A percentile compares a stretch with the other conserved stretches of the same genome.
Evolutionary conservation across 257 asterid species (phyloP).

Genomic region (Solanum arcanum): DNA sequence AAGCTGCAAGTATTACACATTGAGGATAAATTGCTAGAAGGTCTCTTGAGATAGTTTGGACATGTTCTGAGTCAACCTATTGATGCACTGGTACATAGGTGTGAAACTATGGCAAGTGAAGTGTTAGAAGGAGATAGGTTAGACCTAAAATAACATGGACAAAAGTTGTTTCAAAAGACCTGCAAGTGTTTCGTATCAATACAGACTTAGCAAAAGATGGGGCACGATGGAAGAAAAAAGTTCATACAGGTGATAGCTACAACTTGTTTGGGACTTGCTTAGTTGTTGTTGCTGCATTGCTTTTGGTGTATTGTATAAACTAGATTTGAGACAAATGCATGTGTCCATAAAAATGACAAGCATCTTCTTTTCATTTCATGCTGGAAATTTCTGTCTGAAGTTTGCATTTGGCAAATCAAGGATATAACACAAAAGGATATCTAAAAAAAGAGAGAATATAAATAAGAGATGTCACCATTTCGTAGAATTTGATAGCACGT

Average conservation of each 20-base stretch:
- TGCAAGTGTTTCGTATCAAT: not conserved
- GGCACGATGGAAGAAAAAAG: not conserved
- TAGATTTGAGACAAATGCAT: not conserved
- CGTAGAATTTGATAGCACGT: constrained; percentile 89
- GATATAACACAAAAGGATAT: not conserved
- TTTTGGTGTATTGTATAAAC: not conserved
- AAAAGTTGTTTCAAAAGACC: not conserved
- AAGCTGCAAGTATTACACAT: not conserved
- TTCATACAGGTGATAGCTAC: not conserved
- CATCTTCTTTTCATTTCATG: not conserved
- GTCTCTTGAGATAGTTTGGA: not conserved
- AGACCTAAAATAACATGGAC: not conserved
- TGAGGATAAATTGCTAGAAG: not conserved
- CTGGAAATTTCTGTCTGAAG: not conserved
- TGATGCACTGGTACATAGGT: not conserved
- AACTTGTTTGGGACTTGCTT: not conserved
- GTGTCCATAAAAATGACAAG: not conserved
- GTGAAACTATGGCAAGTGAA: not conserved
- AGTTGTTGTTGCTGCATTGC: not conserved
- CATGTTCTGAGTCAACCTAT: not conserved
- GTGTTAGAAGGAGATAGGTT: not conserved
- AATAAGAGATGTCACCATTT: constrained; percentile 44
- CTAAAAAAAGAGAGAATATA: not conserved
- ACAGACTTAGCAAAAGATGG: not conserved
- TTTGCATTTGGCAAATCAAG: not conserved